Base-by-base conservation (phyloP, 768 basidiomycete species). In the Imleria badia region DNA sequence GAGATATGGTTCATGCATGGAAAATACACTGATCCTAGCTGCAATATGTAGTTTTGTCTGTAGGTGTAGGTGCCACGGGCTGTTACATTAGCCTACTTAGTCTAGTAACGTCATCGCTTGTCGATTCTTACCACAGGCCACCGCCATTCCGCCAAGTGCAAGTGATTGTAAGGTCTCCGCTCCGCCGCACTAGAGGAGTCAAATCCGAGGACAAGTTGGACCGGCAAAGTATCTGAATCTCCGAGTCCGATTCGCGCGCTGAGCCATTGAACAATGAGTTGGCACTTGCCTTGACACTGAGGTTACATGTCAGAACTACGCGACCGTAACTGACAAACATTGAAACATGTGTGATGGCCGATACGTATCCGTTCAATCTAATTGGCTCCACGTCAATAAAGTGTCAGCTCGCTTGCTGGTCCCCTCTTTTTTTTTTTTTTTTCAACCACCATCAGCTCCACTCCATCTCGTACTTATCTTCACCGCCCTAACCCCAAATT, bases 391-490 rank as follows among this genome's bases (percentile, higher is more conserved):
- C 41, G 53, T 55, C 50, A 47, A 22, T 51, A 34, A 14, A 26
- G 34, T 23, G 51, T 48, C 56, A 53, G 35, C 52, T 61, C 45
- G 39, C n/a, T 31, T 17, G 41, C 50, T 34, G 29, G 35, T 23
- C 36, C 66, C 61, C 56, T 58, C 33, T 58, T 69, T 69, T 69
- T 58, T 60, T 67, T 68, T 70, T 59, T 59, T 35, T 54, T 20
- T 40, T 4, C 26, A 60, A 57, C 52, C 55, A 46, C 30, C 51
- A 51, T 20, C 48, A 26, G 30, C 52, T 33, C 45, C 51, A 48
- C 51, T 26, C 6, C 50, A 19, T 55, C 45, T 51, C 48, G 29
- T 54, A 45, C 54, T 33, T 53, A 46, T 48, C 31, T 4, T 29
- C 14, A 11, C 14, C 30, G 33, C 33, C 15, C 5, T 38, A 29